Percentiles rank a stretch among this genome's conserved stretches.
These are phyloP conservation scores for Cornus florida DNA, from an alignment of 148 eudicot genomes.

Conservation along the genomic window DNA sequence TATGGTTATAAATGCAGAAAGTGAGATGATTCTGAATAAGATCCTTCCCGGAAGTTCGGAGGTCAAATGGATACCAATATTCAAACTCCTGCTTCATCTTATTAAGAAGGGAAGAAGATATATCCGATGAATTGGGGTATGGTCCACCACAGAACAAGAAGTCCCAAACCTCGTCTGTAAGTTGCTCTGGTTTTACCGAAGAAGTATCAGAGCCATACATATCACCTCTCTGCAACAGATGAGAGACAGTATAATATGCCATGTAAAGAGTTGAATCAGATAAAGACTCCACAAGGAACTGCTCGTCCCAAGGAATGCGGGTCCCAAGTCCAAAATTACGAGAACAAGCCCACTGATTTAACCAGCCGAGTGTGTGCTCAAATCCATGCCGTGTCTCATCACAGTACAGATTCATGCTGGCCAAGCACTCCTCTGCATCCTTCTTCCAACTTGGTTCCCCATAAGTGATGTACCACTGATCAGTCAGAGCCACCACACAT, in stretches of 20 bases:
- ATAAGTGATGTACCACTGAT: slow-evolving; percentile 92
- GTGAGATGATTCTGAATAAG: slow-evolving; percentile 95
- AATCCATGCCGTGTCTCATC: slow-evolving; percentile 91
- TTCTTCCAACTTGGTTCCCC: slow-evolving; percentile 78
- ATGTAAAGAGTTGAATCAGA: slow-evolving; percentile 95
- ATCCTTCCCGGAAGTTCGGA: slow-evolving; percentile 92
- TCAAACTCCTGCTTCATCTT: slow-evolving; percentile 89
- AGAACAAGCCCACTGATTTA: slow-evolving; percentile 96
- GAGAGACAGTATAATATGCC: slow-evolving; percentile 94
- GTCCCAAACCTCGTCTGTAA: slow-evolving; percentile 93
- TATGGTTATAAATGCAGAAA: slow-evolving; percentile 84
- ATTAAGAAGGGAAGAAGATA: slow-evolving; percentile 47
- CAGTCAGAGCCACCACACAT: slow-evolving; percentile 93
- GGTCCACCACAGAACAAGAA: slow-evolving; percentile 70
- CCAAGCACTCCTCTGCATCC: slow-evolving; percentile 72
- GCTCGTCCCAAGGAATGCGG: slow-evolving; percentile 94
- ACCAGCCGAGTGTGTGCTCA: slow-evolving; percentile 91
- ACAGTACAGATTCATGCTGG: slow-evolving; percentile 67
- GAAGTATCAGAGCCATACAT: slow-evolving; percentile 60
- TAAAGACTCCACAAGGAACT: slow-evolving; percentile 81
- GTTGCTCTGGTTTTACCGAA: slow-evolving; percentile 66
- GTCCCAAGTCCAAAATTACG: slow-evolving; percentile 90
- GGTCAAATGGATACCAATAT: slow-evolving; percentile 97
- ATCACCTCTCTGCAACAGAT: slow-evolving; percentile 74
- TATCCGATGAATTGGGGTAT: slow-evolving; percentile 53